Evolutionary conservation across 1,284 basidiomycete genomes (phyloP), one percentile per base, ranked within the genome.

Genomic region (Malassezia sympodialis): DNA sequence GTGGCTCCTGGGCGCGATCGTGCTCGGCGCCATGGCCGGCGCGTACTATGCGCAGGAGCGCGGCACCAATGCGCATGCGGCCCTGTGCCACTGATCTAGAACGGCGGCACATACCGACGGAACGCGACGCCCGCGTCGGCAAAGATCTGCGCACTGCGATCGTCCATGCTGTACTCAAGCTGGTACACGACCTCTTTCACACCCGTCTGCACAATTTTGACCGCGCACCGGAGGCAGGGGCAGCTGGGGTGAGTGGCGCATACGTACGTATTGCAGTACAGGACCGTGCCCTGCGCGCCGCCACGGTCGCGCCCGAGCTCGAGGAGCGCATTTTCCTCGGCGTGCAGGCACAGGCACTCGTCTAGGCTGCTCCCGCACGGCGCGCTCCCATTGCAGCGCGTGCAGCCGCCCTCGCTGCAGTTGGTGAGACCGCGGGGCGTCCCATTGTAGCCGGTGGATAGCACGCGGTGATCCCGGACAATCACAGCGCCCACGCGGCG

Each of bases 391-490:
- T 75, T 73, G 52, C 69, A 67, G 6, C 72, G 56, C 5, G 53
- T 49, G 44, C 73, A 75, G 7, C 74, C 74, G 27, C 74, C 74
- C 28, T 75, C 66, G 52, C 68, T 70, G 57, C 74, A 76, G 46
- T 76, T 76, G 17, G 32, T 79, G 37, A 96, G 79, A 2, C 90
- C 90, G 8, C 89, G 81, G 8, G 94, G 88, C 0, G 94, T 98
- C 3, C 94, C 94, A 70, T 99, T 99, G 77, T 99, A 99, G 79
- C 94, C 94, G 1, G 94, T 96, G n/a, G 88, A 83, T 34, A 98
- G 79, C 49, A 99, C 87, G 24, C 91, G 61, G 48, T 73, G 68
- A 81, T 63, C 87, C 84, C 87, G 82, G 27, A 96, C 90, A 35
- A 96, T 79, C 15, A 96, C 83, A 0, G 90, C 90, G 12, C 91